phyloP scores from a whole-genome alignment of 2,329 filamentous ascomycete species.

The Hirsutella rhossiliensis region DNA sequence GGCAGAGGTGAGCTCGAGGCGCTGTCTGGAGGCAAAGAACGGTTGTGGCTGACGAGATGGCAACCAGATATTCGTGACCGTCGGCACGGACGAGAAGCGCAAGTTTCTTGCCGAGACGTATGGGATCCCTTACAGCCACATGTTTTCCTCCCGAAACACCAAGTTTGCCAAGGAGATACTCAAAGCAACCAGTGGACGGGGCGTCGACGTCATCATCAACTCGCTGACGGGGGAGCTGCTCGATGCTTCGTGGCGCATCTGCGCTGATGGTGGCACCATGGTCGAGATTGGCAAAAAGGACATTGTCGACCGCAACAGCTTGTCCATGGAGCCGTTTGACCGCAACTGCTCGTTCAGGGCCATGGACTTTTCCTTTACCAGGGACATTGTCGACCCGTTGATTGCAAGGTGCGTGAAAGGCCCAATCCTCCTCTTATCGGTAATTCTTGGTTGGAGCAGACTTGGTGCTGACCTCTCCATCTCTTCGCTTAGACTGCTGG shows the following conservation, averaged over 20 bases:
- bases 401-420: neutral
- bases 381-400: neutral
- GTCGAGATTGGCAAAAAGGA: constrained; percentile 25
- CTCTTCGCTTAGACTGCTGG: neutral
- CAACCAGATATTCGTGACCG: constrained; percentile 10
- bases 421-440: no score
- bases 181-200: constrained; percentile 10
- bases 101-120: constrained; percentile 11
- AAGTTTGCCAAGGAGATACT: constrained; percentile 13
- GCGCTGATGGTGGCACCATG: constrained; percentile 20
- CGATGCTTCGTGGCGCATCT: constrained; percentile 19
- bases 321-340: constrained; percentile 32
- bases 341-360: constrained; percentile 17
- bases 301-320: constrained; percentile 18
- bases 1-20: constrained; percentile 6
- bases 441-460: neutral
- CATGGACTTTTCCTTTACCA: constrained; percentile 18
- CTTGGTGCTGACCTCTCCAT: neutral
- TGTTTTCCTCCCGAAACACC: constrained; percentile 15
- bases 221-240: constrained; percentile 17
- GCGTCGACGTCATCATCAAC: constrained; percentile 20
- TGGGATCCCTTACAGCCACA: constrained; percentile 11
- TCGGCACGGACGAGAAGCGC: constrained; percentile 16
- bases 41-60: no score
- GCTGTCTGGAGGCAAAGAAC: no score